A percentile compares a stretch with the other conserved stretches of the same genome.
Evolutionary conservation across 768 basidiomycete species (phyloP).

Genomic region (Serendipita vermifera): DNA sequence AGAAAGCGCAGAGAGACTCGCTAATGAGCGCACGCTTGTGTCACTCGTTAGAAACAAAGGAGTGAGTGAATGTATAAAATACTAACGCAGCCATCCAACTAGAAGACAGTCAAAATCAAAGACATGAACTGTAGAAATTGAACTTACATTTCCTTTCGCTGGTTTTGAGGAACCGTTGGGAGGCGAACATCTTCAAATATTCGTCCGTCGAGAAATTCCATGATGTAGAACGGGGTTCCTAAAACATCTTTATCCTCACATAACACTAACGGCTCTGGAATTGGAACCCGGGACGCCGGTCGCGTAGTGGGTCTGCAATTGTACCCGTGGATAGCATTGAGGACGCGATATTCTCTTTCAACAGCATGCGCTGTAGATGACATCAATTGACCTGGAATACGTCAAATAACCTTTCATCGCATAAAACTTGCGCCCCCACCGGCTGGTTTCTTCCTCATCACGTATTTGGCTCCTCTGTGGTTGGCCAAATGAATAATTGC

Average conservation of each 20-base stretch:
- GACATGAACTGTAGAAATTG: neutral
- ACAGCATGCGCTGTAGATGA: conserved; percentile 90
- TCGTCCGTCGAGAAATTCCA: conserved; percentile 90
- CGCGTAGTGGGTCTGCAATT: conserved; percentile 44
- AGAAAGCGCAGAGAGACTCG: conserved; percentile 48
- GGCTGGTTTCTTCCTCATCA: conserved; percentile 86
- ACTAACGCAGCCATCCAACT: neutral
- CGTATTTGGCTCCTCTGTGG: conserved; percentile 47
- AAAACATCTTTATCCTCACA: conserved; percentile 68
- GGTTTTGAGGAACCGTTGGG: conserved; percentile 48
- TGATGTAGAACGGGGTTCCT: conserved; percentile 88
- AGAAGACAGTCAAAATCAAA: neutral
- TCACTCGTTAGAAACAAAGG: neutral
- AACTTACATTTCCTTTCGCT: conserved; percentile 58
- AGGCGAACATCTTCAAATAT: conserved; percentile 78
- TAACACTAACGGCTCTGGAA: conserved; percentile 71
- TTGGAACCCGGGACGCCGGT: conserved; percentile 49
- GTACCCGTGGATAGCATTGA: conserved; percentile 61
- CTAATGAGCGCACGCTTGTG: conserved; percentile 60
- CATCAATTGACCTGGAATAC: conserved; percentile 52
- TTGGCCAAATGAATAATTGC: too few species aligned
- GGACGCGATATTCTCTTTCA: conserved; percentile 80
- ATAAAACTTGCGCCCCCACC: too few species aligned
- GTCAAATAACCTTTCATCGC: too few species aligned
- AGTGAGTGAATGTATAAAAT: neutral